Evolutionary conservation across 148 eudicot genomes (phyloP), one percentile per base, ranked within the genome.

Genomic region (Dysphania ambrosioides): DNA sequence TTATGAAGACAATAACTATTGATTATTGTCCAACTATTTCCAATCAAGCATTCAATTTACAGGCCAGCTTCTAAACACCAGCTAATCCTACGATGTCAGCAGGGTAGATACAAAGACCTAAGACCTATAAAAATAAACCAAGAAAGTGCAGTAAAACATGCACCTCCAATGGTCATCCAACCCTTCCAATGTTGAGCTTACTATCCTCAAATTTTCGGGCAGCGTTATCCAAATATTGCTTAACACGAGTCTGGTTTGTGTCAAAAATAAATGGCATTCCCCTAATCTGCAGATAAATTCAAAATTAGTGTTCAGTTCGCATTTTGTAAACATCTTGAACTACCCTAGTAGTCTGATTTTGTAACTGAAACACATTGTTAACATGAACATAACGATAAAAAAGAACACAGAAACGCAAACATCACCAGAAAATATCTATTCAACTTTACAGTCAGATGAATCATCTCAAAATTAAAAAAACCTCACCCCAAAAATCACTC

Each of bases 251-350:
- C 55, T 85, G 81, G 77, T 84, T 86, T 77, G 73, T 80, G 78
- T 89, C 91, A 68, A 93, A 93, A 75, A 86, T 81, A 70, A 91
- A 89, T 58, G 83, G 82, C 88, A 91, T 86, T 36, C 86, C 89
- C 71, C 81, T 78, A 31, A 89, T 77, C 91, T 89, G 89, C 53
- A 71, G 49, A 64, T 27, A 64, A 35, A 44, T 31, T 60, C 55
- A 32, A 36, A 49, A 58, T n/a, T 26, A 49, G 72, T 60, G 26
- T 41, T 13, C 13, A 62, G 32, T 32, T 57, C 29, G 59, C 32
- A 61, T 19, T 49, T 44, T 31, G 11, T 21, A 23, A 35, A 29
- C 34, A 67, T 15, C 38, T 63, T 32, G 2, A 5, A 21, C 26
- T 19, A 53, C 24, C 18, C 57, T n/a, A n/a, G n/a, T 21, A 53